These are phyloP conservation scores for Williopsis jadinii DNA, from an alignment of 1,139 yeast genomes.

Conservation along the genomic window DNA sequence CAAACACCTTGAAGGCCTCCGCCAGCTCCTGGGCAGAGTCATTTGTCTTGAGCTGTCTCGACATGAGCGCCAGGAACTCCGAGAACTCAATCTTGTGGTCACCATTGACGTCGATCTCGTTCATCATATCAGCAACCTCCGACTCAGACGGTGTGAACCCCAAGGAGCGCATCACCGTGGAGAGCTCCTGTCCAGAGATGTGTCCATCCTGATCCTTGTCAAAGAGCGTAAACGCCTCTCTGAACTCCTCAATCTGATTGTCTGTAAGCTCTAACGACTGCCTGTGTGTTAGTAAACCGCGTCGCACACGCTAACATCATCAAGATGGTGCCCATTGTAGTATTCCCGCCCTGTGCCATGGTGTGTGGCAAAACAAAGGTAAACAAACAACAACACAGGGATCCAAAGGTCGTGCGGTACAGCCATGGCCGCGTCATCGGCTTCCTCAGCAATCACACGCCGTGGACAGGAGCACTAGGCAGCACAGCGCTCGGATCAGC, in stretches of 20 bases:
- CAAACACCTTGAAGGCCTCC: slow-evolving; percentile 95
- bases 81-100: slow-evolving; percentile 94
- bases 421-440: too few species aligned
- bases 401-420: too few species aligned
- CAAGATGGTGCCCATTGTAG: too few species aligned
- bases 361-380: too few species aligned
- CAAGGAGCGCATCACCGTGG: slow-evolving; percentile 96
- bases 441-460: too few species aligned
- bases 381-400: too few species aligned
- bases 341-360: too few species aligned
- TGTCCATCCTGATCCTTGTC: slow-evolving; percentile 96
- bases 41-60: slow-evolving; percentile 85
- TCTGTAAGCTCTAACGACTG: slow-evolving; percentile 69
- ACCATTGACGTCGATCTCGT: slow-evolving; percentile 92
- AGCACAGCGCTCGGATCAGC: too few species aligned
- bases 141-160: slow-evolving; percentile 97
- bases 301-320: too few species aligned
- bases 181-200: slow-evolving; percentile 91
- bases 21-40: slow-evolving; percentile 95
- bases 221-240: slow-evolving; percentile 93
- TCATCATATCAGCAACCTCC: slow-evolving; percentile 92
- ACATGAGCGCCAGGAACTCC: slow-evolving; percentile 55
- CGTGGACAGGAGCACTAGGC: too few species aligned
- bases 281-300: slow-evolving; percentile 4
- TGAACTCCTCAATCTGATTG: slow-evolving; percentile 93